phyloP scores from a whole-genome alignment of 148 eudicot genomes.

The Silene uniflora region DNA sequence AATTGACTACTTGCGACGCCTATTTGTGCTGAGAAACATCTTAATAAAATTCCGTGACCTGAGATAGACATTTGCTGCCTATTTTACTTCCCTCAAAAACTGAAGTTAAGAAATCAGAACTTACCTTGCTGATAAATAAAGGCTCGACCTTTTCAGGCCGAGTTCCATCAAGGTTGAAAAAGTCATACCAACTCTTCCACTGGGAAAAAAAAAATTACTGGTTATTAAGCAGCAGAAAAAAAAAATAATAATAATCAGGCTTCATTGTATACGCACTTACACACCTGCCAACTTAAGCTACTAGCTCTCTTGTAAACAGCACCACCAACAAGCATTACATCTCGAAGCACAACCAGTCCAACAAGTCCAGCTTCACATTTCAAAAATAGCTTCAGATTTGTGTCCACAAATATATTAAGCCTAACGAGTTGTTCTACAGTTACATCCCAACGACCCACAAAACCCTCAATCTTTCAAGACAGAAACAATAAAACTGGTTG shows the following conservation, averaged over 20 bases:
- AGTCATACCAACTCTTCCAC: constrained; percentile 88
- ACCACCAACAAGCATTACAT: constrained; percentile 84
- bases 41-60: background rate
- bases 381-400: constrained; percentile 10
- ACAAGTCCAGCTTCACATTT: constrained; percentile 78
- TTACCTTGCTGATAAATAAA: constrained; percentile 82
- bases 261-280: constrained; percentile 10
- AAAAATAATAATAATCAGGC: background rate
- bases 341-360: constrained; percentile 78
- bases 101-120: background rate
- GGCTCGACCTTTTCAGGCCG: constrained; percentile 79
- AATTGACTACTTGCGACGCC: background rate
- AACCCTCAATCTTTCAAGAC: no score
- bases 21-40: background rate
- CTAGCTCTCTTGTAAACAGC: constrained; percentile 84
- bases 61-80: background rate
- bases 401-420: background rate
- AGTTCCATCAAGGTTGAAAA: constrained; percentile 76
- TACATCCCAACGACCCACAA: background rate
- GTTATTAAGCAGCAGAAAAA: constrained; percentile 10
- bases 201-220: constrained; percentile 22
- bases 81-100: background rate
- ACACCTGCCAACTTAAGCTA: constrained; percentile 72
- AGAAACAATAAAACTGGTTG: background rate
- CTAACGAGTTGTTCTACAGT: background rate